Evolutionary conservation across 176 grass and related monocot genomes (phyloP), one percentile per base, ranked within the genome.

Genomic region (Raddia distichophylla): DNA sequence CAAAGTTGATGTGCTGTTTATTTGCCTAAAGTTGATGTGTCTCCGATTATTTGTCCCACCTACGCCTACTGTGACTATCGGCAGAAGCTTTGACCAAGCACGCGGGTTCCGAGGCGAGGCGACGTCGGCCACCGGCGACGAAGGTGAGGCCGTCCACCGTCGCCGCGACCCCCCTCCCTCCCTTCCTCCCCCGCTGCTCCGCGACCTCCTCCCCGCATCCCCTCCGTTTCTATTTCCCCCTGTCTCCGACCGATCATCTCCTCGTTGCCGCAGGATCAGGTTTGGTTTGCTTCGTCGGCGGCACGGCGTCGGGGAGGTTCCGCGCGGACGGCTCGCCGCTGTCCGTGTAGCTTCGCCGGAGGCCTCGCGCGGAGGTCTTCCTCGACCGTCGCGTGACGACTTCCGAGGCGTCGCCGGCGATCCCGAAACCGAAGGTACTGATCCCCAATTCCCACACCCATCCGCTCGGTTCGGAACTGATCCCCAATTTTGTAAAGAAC

Each of bases 121-220:
- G 35, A 64, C 56, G 48, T 58, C 27, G 52, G 65, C 14, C 33
- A 79, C 66, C 35, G 8, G 67, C 19, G 16, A 71, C 19, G 51
- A 65, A 86, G 80, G 73, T 60, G 86, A 89, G 72, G 14, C 49
- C 7, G 44, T 12, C 60, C 19, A 40, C 71, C 61, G 35, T 58
- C 79, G 63, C 44, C 16, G 27, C 27, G 27, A 27, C 27, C 27
- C 27, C 27, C 27, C 27, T 27, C 27, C 75, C 40, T 46, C 50
- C 18, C 40, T 42, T 63, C 18, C 8, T 37, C 6, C 33, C 10
- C 3, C 33, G 10, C 3, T 33, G 20, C 44, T 57, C 48, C 43
- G 10, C 65, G 75, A 15, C 19, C 59, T 63, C 53, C 60, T 22
- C 42, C 43, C 11, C 57, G 51, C 47, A 5, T 71, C 45, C 49